Conservation (phyloP, 768 basidiomycete species). For the Leccinum barrowsii region DNA sequence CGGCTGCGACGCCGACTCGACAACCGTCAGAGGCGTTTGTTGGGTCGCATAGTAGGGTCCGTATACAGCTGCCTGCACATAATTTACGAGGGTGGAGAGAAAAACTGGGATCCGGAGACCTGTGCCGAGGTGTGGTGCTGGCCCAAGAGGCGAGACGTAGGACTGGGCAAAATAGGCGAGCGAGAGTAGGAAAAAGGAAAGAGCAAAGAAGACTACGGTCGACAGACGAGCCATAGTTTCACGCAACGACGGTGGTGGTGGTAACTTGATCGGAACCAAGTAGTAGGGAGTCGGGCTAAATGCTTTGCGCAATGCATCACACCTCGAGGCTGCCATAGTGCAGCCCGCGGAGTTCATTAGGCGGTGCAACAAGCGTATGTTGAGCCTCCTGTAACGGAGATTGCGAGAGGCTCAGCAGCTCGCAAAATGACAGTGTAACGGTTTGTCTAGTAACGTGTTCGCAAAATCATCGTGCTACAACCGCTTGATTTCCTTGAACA, state of each 20-base stretch:
- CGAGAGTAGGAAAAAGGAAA: conserved; percentile 28
- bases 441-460: too few relatives aligned
- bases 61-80: conserved; percentile 22
- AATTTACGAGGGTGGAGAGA: conserved; percentile 24
- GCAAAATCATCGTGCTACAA: too few relatives aligned
- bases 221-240: conserved; percentile 24
- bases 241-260: conserved; percentile 1
- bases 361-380: conserved; percentile 12
- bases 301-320: conserved; percentile 12
- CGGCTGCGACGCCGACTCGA: background rate
- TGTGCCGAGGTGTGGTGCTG: conserved; percentile 30
- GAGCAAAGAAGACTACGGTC: conserved; percentile 15
- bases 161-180: conserved; percentile 31
- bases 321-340: conserved; percentile 22
- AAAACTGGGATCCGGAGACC: conserved; percentile 19
- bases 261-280: conserved; percentile 9
- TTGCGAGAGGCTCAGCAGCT: background rate
- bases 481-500: background rate
- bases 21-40: conserved; percentile 6
- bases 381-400: background rate
- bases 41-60: conserved; percentile 24
- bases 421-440: background rate
- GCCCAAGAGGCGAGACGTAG: conserved; percentile 29
- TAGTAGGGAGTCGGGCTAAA: background rate
- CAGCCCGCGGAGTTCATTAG: conserved; percentile 17